Evolutionary conservation across 208 protist genomes (phyloP), one percentile per base, ranked within the genome.

Genomic region (Leptomonas pyrrhocoris): DNA sequence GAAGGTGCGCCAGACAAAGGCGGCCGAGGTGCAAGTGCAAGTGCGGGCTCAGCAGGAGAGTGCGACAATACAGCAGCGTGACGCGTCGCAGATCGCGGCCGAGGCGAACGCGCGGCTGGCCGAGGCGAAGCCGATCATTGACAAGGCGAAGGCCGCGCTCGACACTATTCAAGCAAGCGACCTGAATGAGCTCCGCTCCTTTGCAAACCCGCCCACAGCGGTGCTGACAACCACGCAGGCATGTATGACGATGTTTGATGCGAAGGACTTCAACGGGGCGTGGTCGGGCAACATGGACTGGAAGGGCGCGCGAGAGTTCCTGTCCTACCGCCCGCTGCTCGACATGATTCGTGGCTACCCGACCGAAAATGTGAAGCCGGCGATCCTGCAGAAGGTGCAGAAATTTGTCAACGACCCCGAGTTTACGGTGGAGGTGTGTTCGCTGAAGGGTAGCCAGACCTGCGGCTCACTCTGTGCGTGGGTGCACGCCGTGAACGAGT

Each of bases 221-320:
- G 98, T 99, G 70, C 84, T 97, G 31, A 95, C 96, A 73, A 97
- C 96, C 60, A 95, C 98, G 68, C 94, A 99, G 78, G 95, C 97
- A 16, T 97, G 98, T 68, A 98, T 97, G 88, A 94, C 97, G n/a
- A 93, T 99, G 81, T 96, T 99, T 67, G 94, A 97, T 55, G 71
- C 79, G 25, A 94, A 95, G 85, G 89, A 95, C 60, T 95, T 96
- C 77, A 85, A 82, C 72, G 86, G 87, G 11, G 43, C 84, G 48
- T 96, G 88, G 89, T 95, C 86, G n/a, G 89, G 89, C 54, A 83
- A 76, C 58, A 94, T 79, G 53, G 93, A 96, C 62, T 97, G 94
- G 94, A 95, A 97, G 68, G 88, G 88, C 16, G 91, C 92, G 18
- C 84, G 88, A 50, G 90, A 97, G 79, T 94, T 98, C 67, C 77